Evolutionary conservation across 192 early-diverging fungal genomes (phyloP), one percentile per base, ranked within the genome.

Genomic region (Backusella australiensis): DNA sequence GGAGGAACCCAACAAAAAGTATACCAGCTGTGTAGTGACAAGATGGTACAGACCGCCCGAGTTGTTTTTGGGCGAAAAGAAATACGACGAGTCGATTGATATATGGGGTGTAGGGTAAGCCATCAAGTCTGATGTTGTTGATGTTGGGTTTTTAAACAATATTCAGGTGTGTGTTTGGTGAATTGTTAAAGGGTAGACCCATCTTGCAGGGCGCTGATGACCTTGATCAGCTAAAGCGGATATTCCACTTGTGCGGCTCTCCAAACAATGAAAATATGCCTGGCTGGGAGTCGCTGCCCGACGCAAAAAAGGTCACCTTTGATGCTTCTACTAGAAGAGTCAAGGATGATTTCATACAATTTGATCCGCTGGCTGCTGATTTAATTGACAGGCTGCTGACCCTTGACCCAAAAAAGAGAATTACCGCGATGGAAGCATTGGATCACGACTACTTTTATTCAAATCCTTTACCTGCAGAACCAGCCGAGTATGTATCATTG

Each of bases 1-100:
- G 72, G 90, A 88, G 49, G 86, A 89, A 32, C 85, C 87, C 6
- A 90, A 87, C 12, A 85, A 88, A 69, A 84, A 89, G 73, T 90
- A 94, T 75, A 99, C 97, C 8, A 93, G 93, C 52, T 92, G 93
- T 78, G 98, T 99, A 1, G 95, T 99, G 0, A 95, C 94, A 26
- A 83, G 97, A 42, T 99, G 98, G 98, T 99, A 98, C 83, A 93
- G 98, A 8, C 96, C 98, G 49, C 98, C 98, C 6, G 98, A 99
- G 86, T 85, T 99, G 56, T 86, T 98, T 26, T 77, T 99, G 35
- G 96, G 94, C 44, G 93, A 91, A 74, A 87, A 88, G 72, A 85
- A 85, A 52, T 99, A 99, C 80, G 90, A 84, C 12, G 88, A 90
- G 2, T 92, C 95, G 11, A 94, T 99, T 52, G 98, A 99, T 85